Percentiles rank a stretch among this genome's conserved stretches.
These are phyloP conservation scores for Ramalina peruviana DNA, from an alignment of 495 filamentous ascomycete species.

Conservation along the genomic window DNA sequence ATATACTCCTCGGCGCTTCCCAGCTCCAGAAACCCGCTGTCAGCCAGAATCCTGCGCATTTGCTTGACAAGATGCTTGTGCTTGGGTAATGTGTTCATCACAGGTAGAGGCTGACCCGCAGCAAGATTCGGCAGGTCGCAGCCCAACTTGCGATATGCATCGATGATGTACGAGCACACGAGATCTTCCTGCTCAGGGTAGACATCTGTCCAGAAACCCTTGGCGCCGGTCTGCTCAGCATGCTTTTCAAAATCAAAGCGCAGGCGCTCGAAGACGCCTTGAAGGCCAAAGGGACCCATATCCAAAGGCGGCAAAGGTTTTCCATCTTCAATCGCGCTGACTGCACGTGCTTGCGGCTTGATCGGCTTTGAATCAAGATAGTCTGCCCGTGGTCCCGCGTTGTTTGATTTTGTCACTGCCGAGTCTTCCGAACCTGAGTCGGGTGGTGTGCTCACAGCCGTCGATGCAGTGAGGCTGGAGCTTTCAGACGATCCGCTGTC, in stretches of 20 bases:
- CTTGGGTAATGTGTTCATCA: conserved; percentile 12
- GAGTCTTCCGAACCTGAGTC: background rate
- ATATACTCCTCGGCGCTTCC: background rate
- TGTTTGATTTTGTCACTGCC: background rate
- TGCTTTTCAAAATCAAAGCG: conserved; percentile 1
- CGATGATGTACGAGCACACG: conserved; percentile 25
- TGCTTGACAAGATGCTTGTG: conserved; percentile 21
- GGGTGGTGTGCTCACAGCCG: background rate
- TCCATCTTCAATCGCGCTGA: background rate
- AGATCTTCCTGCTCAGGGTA: conserved; percentile 24
- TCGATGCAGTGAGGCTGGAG: background rate
- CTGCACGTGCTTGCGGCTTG: background rate
- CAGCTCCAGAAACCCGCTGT: conserved; percentile 10
- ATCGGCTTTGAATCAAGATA: background rate
- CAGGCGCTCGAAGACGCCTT: background rate
- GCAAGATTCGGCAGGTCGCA: conserved; percentile 16
- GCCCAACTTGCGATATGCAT: conserved; percentile 27
- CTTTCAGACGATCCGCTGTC: background rate
- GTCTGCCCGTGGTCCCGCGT: background rate
- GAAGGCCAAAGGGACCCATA: background rate
- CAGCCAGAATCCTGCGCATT: conserved; percentile 21
- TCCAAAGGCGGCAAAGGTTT: background rate
- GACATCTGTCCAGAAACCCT: conserved; percentile 19
- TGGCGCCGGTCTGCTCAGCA: background rate
- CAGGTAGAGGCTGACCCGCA: conserved; percentile 16